Percentiles rank a stretch among this genome's conserved stretches.
These are phyloP conservation scores for Bjerkandera adusta DNA, from an alignment of 1,284 basidiomycete genomes.

Conservation along the genomic window DNA sequence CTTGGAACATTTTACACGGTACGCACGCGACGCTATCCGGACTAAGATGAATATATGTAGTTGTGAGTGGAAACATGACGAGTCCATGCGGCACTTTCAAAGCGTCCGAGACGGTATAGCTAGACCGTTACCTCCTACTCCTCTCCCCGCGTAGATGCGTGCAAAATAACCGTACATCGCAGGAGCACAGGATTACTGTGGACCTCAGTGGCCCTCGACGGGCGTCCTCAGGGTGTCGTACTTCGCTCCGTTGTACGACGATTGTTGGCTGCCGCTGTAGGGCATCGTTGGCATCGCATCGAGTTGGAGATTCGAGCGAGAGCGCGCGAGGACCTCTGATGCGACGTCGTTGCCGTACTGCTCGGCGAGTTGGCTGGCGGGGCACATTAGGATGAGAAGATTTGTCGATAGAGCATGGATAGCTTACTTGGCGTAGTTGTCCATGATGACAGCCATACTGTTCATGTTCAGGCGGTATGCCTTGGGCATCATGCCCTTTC, in stretches of 20 bases:
- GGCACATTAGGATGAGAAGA: conserved; percentile 1
- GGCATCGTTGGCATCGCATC: conserved; percentile 31
- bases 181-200: too few species aligned
- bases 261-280: conserved; percentile 23
- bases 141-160: too few species aligned
- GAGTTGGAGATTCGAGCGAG: conserved; percentile 36
- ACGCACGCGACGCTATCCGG: too few species aligned
- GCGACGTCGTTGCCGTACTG: conserved; percentile 44
- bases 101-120: too few species aligned
- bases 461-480: conserved; percentile 57
- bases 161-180: too few species aligned
- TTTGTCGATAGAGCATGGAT: not conserved
- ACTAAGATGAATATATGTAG: too few species aligned
- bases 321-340: conserved; percentile 37
- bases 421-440: conserved; percentile 56
- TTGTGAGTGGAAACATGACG: too few species aligned
- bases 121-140: too few species aligned
- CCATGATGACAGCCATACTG: conserved; percentile 62
- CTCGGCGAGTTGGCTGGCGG: conserved; percentile 40
- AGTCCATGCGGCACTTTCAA: too few species aligned
- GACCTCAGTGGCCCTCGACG: too few species aligned
- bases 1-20: too few species aligned
- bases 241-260: conserved; percentile 21
- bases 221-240: conserved; percentile 27
- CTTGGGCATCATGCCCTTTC: conserved; percentile 66